Base-by-base conservation (phyloP, 768 basidiomycete species). In the Candolleomyces eurysporus region DNA sequence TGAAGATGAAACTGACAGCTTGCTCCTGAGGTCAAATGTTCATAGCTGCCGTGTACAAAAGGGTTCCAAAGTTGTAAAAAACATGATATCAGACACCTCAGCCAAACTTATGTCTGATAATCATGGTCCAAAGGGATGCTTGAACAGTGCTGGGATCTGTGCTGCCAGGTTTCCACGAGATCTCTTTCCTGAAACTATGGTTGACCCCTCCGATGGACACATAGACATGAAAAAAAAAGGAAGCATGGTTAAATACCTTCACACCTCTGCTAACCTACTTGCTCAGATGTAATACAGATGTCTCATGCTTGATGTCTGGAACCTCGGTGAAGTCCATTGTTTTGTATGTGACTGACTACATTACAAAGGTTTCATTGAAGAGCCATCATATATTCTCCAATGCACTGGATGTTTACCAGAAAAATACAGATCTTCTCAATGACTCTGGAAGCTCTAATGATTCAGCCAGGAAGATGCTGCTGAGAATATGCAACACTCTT, bases 271-370 rank as follows among this genome's bases (percentile, higher is more conserved):
- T 79, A 0, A 71, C 73, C 3, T 78, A 78, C 63, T 13, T 75
- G 0, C n/a, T 78, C 4, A 40, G 73, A 10, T 77, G 74, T 54
- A 80, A 80, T 54, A 73, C 76, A 4, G 77, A 80, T 66, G 68
- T 75, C 0, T 75, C 75, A 0, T 72, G 73, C 59, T 54, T 80
- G 2, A 50, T 72, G 10, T 78, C 76, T 21, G 79, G 79, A 0
- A 80, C 79, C 6, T 68, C 74, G 0, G 69, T 81, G 1, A 78
- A 79, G 53, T 69, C 75, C 16, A 68, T 76, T 4, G 61, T 78
- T 0, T 66, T 72, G 19, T 80, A 79, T 68, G 69, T 79, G 0
- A 68, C 78, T 8, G 77, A 82, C 42, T 82, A 82, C 63, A 70
- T 81, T 0, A 78, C 76, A 0, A 82, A 82, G 63, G 48, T 67